Percentiles rank a stretch among this genome's conserved stretches.
These are phyloP conservation scores for Fonsecaea multimorphosa DNA, from an alignment of 2,329 filamentous ascomycete species.

Conservation along the genomic window DNA sequence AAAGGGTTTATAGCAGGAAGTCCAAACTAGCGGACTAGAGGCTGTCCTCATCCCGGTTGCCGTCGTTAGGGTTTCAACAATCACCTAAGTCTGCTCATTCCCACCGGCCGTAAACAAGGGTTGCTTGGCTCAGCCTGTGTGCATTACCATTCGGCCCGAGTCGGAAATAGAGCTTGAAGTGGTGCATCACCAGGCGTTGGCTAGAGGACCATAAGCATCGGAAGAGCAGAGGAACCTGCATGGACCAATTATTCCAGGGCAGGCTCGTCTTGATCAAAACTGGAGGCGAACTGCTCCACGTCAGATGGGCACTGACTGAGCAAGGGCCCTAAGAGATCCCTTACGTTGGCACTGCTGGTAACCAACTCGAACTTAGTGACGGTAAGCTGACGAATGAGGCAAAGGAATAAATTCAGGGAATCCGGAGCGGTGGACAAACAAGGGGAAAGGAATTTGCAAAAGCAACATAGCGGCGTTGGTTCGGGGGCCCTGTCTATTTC, in stretches of 20 bases:
- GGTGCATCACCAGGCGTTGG: slow-evolving; percentile 7
- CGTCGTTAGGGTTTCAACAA: slow-evolving; percentile 5
- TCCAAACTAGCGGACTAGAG: not conserved
- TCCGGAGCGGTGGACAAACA: not conserved
- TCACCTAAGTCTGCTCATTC: slow-evolving; percentile 9
- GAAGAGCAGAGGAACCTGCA: slow-evolving; percentile 18
- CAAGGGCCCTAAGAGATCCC: slow-evolving; percentile 9
- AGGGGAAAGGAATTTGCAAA: slow-evolving; percentile 4
- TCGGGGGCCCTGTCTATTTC: slow-evolving; percentile 14
- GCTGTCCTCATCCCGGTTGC: not conserved
- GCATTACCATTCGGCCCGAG: slow-evolving; percentile 22
- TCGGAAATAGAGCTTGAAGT: slow-evolving; percentile 13
- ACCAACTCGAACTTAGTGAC: slow-evolving; percentile 10
- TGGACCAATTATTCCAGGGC: slow-evolving; percentile 19
- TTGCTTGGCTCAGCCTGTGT: slow-evolving; percentile 8
- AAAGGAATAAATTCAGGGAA: not conserved
- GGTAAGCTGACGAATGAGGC: slow-evolving; percentile 33
- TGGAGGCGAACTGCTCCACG: slow-evolving; percentile 15
- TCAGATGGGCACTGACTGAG: slow-evolving; percentile 19
- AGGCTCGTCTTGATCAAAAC: not conserved
- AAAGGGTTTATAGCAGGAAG: slow-evolving; percentile 29
- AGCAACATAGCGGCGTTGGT: slow-evolving; percentile 25
- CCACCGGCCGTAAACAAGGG: slow-evolving; percentile 22
- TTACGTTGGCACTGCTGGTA: no score
- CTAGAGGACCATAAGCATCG: slow-evolving; percentile 19